Percentiles rank a stretch among this genome's conserved stretches.
phyloP scores from a whole-genome alignment of 1,284 basidiomycete species.

The Paramarasmius palmivorus region DNA sequence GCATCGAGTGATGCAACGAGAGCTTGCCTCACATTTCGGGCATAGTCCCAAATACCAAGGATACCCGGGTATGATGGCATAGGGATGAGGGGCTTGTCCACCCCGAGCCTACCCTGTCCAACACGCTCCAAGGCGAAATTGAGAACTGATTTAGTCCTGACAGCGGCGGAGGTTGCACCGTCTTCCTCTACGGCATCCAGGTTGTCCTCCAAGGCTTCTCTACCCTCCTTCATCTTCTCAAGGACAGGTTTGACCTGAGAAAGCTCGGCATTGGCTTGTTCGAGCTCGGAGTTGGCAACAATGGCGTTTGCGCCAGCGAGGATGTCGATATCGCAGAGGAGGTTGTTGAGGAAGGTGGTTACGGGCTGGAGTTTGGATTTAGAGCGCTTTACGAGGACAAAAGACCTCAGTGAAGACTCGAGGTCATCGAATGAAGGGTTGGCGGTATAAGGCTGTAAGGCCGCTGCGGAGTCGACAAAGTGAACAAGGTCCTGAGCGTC shows the following conservation, averaged over 20 bases:
- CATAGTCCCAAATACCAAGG: conserved; percentile 87
- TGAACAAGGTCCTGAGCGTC: conserved; percentile 95
- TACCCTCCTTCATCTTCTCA: conserved; percentile 81
- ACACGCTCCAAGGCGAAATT: conserved; percentile 78
- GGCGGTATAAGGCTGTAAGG: conserved; percentile 62
- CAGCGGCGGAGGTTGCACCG: conserved; percentile 57
- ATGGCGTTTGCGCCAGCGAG: conserved; percentile 87
- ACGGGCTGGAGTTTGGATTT: conserved; percentile 96
- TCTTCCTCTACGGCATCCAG: conserved; percentile 84
- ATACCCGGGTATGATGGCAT: conserved; percentile 91
- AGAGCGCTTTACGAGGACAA: conserved; percentile 92
- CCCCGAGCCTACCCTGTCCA: conserved; percentile 71
- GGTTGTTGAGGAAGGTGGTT: conserved; percentile 89
- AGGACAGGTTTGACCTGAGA: conserved; percentile 78
- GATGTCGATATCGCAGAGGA: conserved; percentile 87
- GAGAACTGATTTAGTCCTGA: conserved; percentile 63
- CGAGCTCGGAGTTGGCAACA: conserved; percentile 81
- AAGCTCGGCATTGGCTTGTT: conserved; percentile 74
- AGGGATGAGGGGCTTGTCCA: conserved; percentile 44
- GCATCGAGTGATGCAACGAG: conserved; percentile 84
- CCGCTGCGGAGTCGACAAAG: conserved; percentile 91
- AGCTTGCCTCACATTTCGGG: conserved; percentile 77
- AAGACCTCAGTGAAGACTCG: conserved; percentile 91
- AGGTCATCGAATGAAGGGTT: conserved; percentile 83
- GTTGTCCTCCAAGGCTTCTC: conserved; percentile 75